phyloP scores from a whole-genome alignment of 2,329 filamentous ascomycete genomes.

The Colletotrichum sp. region DNA sequence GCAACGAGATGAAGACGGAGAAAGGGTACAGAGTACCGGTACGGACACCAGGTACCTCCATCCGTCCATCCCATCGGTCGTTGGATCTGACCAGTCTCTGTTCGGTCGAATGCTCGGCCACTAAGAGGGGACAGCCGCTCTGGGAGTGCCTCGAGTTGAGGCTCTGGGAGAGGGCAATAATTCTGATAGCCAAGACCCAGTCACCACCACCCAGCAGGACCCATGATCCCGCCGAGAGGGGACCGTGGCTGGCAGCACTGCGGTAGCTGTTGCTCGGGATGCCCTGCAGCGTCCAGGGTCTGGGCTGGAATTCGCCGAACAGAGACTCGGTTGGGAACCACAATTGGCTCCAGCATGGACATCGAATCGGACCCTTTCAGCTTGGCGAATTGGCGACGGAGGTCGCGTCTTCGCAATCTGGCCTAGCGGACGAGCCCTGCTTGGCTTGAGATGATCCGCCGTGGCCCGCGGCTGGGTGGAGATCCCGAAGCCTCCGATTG shows the following conservation, averaged over 20 bases:
- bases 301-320: constrained; percentile 3
- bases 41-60: background rate
- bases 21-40: background rate
- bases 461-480: background rate
- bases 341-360: background rate
- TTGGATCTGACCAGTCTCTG: background rate
- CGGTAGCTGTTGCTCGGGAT: background rate
- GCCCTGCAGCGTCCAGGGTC: background rate
- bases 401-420: background rate
- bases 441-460: background rate
- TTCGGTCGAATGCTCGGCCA: constrained; percentile 20
- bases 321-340: background rate
- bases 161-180: background rate
- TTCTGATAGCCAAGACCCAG: background rate
- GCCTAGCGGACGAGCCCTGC: background rate
- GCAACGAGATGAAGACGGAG: background rate
- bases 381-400: background rate
- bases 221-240: constrained; percentile 4
- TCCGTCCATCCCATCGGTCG: background rate
- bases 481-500: constrained; percentile 21
- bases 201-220: background rate
- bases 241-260: background rate
- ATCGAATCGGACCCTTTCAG: constrained; percentile 9
- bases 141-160: background rate
- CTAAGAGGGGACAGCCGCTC: constrained; percentile 9